phyloP scores from a whole-genome alignment of 768 basidiomycete genomes.

The Termitomyces titanicus region DNA sequence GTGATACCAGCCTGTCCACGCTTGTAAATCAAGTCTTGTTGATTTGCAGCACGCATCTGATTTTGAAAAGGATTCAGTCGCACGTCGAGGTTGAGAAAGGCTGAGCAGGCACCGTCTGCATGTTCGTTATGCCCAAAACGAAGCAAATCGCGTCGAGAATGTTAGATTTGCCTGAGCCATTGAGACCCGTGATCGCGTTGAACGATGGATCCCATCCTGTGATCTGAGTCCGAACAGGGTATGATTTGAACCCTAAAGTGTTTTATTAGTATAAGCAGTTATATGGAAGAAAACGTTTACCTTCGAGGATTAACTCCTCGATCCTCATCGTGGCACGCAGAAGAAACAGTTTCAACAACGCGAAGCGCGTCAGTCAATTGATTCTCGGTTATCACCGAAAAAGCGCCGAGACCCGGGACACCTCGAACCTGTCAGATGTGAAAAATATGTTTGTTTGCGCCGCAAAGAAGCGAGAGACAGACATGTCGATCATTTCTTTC shows the following conservation, averaged over 20 bases:
- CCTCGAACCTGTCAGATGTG: background rate
- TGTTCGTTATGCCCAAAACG: slow-evolving; percentile 95
- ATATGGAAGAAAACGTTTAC: slow-evolving; percentile 28
- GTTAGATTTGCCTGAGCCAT: slow-evolving; percentile 97
- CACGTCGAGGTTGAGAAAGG: background rate
- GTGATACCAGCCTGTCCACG: slow-evolving; percentile 96
- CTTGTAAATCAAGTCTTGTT: slow-evolving; percentile 98
- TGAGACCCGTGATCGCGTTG: slow-evolving; percentile 96
- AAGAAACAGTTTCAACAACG: slow-evolving; percentile 1
- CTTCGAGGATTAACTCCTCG: slow-evolving; percentile 93
- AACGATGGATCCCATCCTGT: slow-evolving; percentile 97
- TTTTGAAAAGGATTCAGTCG: slow-evolving; percentile 5
- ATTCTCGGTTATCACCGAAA: slow-evolving; percentile 13
- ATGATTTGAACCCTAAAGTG: slow-evolving; percentile 87
- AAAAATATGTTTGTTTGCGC: no score
- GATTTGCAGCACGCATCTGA: slow-evolving; percentile 92
- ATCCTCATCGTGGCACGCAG: slow-evolving; percentile 65
- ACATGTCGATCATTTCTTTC: no score
- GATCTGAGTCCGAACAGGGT: slow-evolving; percentile 93
- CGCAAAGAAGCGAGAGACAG: no score
- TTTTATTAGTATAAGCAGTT: background rate
- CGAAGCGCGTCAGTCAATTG: slow-evolving; percentile 17
- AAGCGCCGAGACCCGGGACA: background rate
- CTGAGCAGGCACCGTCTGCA: slow-evolving; percentile 65
- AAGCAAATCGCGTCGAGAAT: slow-evolving; percentile 99